Base-by-base conservation (phyloP, 1,284 basidiomycete genomes). In the Pascua guehoae region DNA sequence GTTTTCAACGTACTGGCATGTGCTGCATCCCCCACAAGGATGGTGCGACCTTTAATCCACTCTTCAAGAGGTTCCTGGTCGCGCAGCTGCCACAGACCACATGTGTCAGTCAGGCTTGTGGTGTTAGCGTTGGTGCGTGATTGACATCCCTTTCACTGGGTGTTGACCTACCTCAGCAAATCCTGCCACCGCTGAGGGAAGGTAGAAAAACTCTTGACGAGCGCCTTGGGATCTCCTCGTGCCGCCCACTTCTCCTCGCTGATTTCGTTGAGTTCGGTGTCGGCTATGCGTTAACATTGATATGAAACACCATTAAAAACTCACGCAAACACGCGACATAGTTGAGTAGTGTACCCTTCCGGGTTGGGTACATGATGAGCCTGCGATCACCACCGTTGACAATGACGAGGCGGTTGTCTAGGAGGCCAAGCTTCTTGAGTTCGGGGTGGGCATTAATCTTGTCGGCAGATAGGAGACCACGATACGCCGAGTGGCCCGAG, bases 11-110 rank as follows among this genome's bases (percentile, higher is more conserved):
- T n/a, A 41, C 60, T 72, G n/a, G 72, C 65, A 43, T 74, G 73
- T 0, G 70, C 70, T 1, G 72, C 72, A 52, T 75, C 73, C 9
- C 73, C 73, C 42, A 75, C 61, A 46, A 75, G 56, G 24, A 74
- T 66, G 5, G 65, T 58, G 2, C 61, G 53, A 10, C 65, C 66
- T 24, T 66, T 65, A 12, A 60, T 53, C 73, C 73, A 75, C 12
- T 51, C 46, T 2, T 53, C 43, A 11, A 74, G 55, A 0, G 73
- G 67, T 32, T 69, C 66, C 45, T 68, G 66, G 53, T 74, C 73
- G 15, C 70, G 62, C 1, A 75, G 61, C 56, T 73, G 72, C 24
- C 41, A 50, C 39, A 50, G 40, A 5, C 49, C 41, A 12, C 17
- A 42, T 3, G 16, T 16, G 5, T 50, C 49, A 0, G 49, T 12